Base-by-base conservation (phyloP, 768 basidiomycete genomes). In the Cystofilobasidium ferigula region DNA sequence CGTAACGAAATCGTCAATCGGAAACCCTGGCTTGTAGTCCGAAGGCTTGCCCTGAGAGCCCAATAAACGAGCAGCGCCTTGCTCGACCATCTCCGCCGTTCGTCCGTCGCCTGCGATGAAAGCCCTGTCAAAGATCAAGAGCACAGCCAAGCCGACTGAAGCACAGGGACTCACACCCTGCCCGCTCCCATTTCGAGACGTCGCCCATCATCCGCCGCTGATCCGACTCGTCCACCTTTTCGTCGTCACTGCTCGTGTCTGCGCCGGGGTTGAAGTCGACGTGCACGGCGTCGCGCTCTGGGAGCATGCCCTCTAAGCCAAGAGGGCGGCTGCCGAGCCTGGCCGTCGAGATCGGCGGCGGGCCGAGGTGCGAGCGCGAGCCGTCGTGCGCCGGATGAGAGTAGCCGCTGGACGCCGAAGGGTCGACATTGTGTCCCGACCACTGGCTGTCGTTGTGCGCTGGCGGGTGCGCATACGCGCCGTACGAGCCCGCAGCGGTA, bases 1-100 rank as follows among this genome's bases (percentile, higher is more conserved):
- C 26, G 51, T 54, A 28, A 54, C 51, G 16, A 54, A 54, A 28
- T 54, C 51, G 30, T 54, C 51, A n/a, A 54, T 32, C 28, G 51
- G 51, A 4, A 20, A 8, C 28, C 51, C 51, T 1, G 30, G 51
- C 51, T 54, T 16, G 30, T 30, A 14, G 28, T 26, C 13, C 9
- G 47, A 54, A 1, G 51, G 30, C 26, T 28, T 54, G 51, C 28
- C 18, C 2, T 32, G 9, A 6, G 3, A 26, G 51, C 51, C 51
- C 5, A 14, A 16, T 13, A 54, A 28, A 16, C 51, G 10, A 8
- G 51, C 51, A 13, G 30, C 51, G 28, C 28, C 26, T 14, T 32
- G 10, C 51, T 54, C 51, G 7, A 54, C 26, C 18, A 54, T 3
- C 28, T 54, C 51, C 13, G 51, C 32, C 16, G 28, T 16, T 1